Conservation (phyloP, 176 grass and related monocot genomes). For the Hordeum marinum region DNA sequence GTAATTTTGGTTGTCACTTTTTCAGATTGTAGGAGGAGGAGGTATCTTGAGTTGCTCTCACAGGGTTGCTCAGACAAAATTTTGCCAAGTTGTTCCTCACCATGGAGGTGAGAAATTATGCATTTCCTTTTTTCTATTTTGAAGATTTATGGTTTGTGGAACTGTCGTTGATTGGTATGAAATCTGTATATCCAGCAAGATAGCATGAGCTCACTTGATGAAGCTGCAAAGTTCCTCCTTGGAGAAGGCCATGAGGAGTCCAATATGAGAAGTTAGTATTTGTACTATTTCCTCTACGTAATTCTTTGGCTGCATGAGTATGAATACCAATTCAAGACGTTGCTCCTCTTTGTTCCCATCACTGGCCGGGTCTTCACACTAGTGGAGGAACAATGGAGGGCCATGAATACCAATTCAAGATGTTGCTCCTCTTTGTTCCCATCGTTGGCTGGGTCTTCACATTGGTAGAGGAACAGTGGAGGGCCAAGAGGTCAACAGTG, state of each 20-base stretch:
- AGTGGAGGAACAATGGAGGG: no score
- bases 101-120: slow-evolving; percentile 45
- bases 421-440: no score
- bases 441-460: no score
- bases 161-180: not conserved
- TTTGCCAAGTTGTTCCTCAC: slow-evolving; percentile 94
- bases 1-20: not conserved
- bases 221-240: slow-evolving; percentile 64
- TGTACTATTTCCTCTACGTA: not conserved
- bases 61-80: slow-evolving; percentile 76
- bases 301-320: not conserved
- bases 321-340: not conserved
- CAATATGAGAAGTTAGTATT: slow-evolving; percentile 73
- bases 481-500: no score
- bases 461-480: no score
- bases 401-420: no score
- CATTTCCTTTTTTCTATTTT: not conserved
- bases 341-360: no score
- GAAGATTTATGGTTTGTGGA: not conserved
- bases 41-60: no score
- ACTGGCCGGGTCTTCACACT: no score
- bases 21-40: slow-evolving; percentile 68
- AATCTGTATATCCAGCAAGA: slow-evolving; percentile 24
- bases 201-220: slow-evolving; percentile 71
- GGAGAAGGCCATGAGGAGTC: slow-evolving; percentile 53